These are phyloP conservation scores for Alnus rubra DNA, from an alignment of 306 rosid genomes.

Conservation along the genomic window DNA sequence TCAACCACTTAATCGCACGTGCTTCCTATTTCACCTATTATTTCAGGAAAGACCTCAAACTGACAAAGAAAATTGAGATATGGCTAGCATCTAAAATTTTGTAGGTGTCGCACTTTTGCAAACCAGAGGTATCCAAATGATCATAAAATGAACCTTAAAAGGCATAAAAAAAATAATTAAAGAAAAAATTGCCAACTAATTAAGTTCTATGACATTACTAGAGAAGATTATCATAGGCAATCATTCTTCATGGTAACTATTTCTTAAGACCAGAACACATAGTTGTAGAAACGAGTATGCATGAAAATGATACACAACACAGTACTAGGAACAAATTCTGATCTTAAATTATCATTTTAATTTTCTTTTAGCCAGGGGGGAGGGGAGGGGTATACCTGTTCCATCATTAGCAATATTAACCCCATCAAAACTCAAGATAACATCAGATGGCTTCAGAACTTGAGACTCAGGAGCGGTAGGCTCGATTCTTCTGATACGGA, in stretches of 20 bases:
- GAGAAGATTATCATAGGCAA: not conserved
- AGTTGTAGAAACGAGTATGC: not conserved
- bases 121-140: conserved; percentile 2
- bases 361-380: not conserved
- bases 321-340: not conserved
- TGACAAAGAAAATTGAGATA: not conserved
- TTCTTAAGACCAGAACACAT: not conserved
- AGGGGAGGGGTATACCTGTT: conserved; percentile 59
- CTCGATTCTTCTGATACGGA: conserved; percentile 90
- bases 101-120: not conserved
- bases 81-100: not conserved
- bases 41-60: not conserved
- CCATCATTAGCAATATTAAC: conserved; percentile 95
- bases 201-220: not conserved
- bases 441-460: conserved; percentile 90
- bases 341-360: conserved; percentile 12
- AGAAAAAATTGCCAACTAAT: conserved; percentile 1
- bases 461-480: conserved; percentile 83
- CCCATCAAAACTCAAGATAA: conserved; percentile 91
- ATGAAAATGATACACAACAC: not conserved
- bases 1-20: not conserved
- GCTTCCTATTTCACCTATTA: not conserved
- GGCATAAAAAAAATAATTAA: not conserved
- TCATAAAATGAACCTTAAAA: not conserved
- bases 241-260: not conserved